A percentile compares a stretch with the other conserved stretches of the same genome.
phyloP scores from a whole-genome alignment of 768 basidiomycete species.

The Termitomyces sp. region DNA sequence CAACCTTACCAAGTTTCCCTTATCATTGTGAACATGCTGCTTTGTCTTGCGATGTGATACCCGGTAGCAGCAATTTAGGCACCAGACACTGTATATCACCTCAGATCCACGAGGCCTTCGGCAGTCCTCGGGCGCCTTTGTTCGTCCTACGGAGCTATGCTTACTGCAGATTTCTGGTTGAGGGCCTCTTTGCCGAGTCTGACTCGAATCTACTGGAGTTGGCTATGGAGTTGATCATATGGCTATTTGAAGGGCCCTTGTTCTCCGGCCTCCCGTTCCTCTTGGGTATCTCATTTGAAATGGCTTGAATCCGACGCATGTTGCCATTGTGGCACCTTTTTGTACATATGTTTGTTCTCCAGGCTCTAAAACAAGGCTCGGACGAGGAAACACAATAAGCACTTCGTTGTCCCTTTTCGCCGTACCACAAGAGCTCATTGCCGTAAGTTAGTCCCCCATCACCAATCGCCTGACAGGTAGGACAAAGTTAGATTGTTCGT shows the following conservation, averaged over 20 bases:
- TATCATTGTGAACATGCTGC: neutral
- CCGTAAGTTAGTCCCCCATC: neutral
- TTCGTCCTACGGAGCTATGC: neutral
- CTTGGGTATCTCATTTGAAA: neutral
- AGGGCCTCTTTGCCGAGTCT: neutral
- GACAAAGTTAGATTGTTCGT: neutral
- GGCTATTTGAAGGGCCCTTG: neutral
- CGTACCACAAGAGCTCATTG: neutral
- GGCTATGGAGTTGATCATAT: too few species aligned
- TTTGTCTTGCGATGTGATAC: neutral
- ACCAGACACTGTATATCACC: neutral
- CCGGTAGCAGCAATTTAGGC: neutral
- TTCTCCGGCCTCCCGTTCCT: neutral
- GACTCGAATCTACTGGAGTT: neutral
- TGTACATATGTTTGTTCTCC: neutral
- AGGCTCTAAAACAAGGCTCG: neutral
- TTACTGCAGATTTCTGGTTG: too few species aligned
- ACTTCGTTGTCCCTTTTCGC: neutral
- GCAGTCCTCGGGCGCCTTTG: neutral
- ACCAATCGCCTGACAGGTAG: neutral
- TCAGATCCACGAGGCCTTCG: too few species aligned
- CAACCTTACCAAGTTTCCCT: neutral
- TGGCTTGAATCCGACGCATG: neutral
- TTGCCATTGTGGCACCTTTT: constrained; percentile 2
- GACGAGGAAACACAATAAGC: neutral